Evolutionary conservation across 140 eudicot genomes (phyloP).

Genomic region (Erigeron philadelphicus): DNA sequence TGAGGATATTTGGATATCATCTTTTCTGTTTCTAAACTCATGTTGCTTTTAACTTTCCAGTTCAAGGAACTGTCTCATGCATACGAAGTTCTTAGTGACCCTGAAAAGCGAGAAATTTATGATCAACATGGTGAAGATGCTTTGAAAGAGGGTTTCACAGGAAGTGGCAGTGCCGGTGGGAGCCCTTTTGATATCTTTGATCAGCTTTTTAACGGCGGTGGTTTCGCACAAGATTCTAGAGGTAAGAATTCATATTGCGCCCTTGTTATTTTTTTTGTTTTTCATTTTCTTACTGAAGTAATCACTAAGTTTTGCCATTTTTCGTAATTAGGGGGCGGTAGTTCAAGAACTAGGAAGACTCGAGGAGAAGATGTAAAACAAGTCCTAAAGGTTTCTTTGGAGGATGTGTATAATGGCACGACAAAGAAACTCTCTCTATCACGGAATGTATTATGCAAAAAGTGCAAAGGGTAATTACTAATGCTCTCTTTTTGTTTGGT

Average conservation of each 20-base stretch:
- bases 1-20: not conserved
- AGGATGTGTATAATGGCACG: slow-evolving; percentile 66
- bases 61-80: slow-evolving; percentile 81
- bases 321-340: slow-evolving; percentile 45
- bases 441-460: slow-evolving; percentile 61
- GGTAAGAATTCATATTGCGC: slow-evolving; percentile 31
- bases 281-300: not conserved
- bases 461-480: slow-evolving; percentile 63
- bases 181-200: slow-evolving; percentile 66
- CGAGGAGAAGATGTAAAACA: slow-evolving; percentile 69
- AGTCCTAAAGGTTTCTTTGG: slow-evolving; percentile 64
- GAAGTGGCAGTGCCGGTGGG: slow-evolving; percentile 40
- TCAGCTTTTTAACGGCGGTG: slow-evolving; percentile 53
- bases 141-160: slow-evolving; percentile 76
- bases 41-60: slow-evolving; percentile 26
- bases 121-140: slow-evolving; percentile 86
- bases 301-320: not conserved
- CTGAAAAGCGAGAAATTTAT: slow-evolving; percentile 64
- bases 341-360: slow-evolving; percentile 46
- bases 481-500: not conserved
- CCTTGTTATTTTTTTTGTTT: not conserved
- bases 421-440: slow-evolving; percentile 67
- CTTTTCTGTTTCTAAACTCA: not conserved
- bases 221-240: slow-evolving; percentile 51
- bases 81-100: slow-evolving; percentile 77